These are phyloP conservation scores for Scleromitrula shiraiana DNA, from an alignment of 2,329 filamentous ascomycete species.

Conservation along the genomic window DNA sequence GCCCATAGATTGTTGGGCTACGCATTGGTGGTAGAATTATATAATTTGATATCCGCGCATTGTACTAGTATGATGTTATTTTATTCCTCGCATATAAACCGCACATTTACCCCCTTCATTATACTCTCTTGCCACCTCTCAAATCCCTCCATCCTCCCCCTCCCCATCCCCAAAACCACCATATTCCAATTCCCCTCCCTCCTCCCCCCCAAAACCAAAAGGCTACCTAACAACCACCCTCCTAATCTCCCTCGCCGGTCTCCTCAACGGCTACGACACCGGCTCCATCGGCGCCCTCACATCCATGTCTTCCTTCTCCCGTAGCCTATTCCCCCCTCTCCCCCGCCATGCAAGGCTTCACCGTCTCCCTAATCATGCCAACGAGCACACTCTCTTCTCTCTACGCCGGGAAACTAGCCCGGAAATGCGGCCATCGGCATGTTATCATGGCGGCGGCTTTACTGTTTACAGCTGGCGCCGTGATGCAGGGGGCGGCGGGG, in stretches of 20 bases:
- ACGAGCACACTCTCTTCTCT: conserved; percentile 48
- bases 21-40: too few species aligned
- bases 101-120: too few species aligned
- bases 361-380: conserved; percentile 49
- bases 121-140: too few species aligned
- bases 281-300: conserved; percentile 42
- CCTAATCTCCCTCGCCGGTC: conserved; percentile 6
- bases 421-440: conserved; percentile 32
- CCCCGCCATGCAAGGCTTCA: conserved; percentile 44
- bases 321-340: too few species aligned
- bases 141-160: neutral
- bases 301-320: conserved; percentile 37
- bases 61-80: too few species aligned
- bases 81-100: too few species aligned
- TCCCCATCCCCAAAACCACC: neutral
- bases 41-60: too few species aligned
- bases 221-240: conserved; percentile 33
- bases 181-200: neutral
- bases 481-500: conserved; percentile 29
- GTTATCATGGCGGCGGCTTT: neutral
- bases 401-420: conserved; percentile 44
- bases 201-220: neutral
- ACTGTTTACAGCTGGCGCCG: neutral
- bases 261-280: conserved; percentile 31
- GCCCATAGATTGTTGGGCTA: too few species aligned